Evolutionary conservation across 345 rosid genomes (phyloP).

Genomic region (Eutrema japonicum): DNA sequence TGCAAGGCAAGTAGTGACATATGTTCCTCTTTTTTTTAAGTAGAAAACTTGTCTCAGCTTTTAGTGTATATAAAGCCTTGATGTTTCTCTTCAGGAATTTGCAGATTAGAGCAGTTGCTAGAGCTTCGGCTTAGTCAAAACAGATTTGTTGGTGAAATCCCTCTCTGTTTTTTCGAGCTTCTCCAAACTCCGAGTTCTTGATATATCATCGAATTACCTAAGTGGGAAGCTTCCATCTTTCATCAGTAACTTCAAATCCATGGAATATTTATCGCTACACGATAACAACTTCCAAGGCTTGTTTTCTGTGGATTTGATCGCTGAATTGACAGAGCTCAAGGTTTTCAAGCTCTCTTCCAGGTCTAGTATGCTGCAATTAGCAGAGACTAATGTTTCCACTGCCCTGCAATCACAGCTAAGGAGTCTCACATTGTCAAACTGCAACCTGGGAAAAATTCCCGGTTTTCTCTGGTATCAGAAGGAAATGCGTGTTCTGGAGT

Average conservation of each 20-base stretch:
- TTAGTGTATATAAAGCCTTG: neutral
- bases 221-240: conserved; percentile 29
- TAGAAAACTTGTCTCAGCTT: neutral
- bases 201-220: conserved; percentile 27
- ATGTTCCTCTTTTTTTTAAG: neutral
- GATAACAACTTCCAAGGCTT: conserved; percentile 32
- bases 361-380: conserved; percentile 18
- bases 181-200: conserved; percentile 34
- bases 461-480: conserved; percentile 26
- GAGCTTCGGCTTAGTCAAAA: conserved; percentile 21
- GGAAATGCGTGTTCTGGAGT: conserved; percentile 4
- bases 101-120: conserved; percentile 15
- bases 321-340: conserved; percentile 23
- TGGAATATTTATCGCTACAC: conserved; percentile 24
- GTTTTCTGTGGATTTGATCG: conserved; percentile 13
- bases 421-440: conserved; percentile 10
- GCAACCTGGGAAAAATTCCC: conserved; percentile 14
- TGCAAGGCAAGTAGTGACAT: conserved; percentile 8
- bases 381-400: neutral
- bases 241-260: conserved; percentile 15
- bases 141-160: conserved; percentile 30
- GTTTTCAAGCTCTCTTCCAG: conserved; percentile 31
- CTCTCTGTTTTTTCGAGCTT: conserved; percentile 24
- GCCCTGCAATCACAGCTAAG: conserved; percentile 22
- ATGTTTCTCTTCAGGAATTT: conserved; percentile 24